Evolutionary conservation across 768 basidiomycete genomes (phyloP), one percentile per base, ranked within the genome.

Genomic region (Suillus cothurnatus): DNA sequence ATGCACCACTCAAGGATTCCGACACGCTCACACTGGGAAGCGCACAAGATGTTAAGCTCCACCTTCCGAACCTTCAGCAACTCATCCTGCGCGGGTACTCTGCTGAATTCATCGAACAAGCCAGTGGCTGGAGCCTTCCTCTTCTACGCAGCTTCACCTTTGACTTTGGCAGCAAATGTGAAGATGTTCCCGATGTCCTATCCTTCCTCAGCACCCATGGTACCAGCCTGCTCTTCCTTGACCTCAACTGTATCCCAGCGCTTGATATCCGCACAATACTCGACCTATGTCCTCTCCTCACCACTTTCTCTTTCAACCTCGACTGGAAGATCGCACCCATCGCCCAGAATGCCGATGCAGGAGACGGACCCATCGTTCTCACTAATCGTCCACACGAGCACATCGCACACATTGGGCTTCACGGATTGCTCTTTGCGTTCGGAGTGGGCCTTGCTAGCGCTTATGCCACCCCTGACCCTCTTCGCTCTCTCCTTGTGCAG

Each of bases 351-450:
- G 50, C 39, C 1, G 74, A 76, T 28, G 61, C 67, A 38, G 52
- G 70, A 71, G 59, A 78, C 76, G 52, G 76, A 61, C 41, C 79
- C 59, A 68, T 77, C 65, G 71, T 75, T 36, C 74, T 89, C 11
- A 81, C 83, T 12, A 78, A 81, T 62, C 78, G 77, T 12, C 88
- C 90, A 3, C 91, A 89, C 66, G 71, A 75, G 12, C 82, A 82
- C 49, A 84, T 93, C 66, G 81, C 73, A 0, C 82, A 85, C 45
- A 84, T 93, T 36, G 91, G 91, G 0, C 80, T 91, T 19, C 89
- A 93, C 69, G 89, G 90, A 11, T 81, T 92, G 12, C 75, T 82
- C 61, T 82, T 87, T 66, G 89, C 91, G 0, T 93, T 93, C 70
- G 88, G 88, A 1, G 88, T 86, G 8, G 88, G 86, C 34, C 80